phyloP scores from a whole-genome alignment of 169 alveolate genomes.

The Cryptosporidium ryanae region DNA sequence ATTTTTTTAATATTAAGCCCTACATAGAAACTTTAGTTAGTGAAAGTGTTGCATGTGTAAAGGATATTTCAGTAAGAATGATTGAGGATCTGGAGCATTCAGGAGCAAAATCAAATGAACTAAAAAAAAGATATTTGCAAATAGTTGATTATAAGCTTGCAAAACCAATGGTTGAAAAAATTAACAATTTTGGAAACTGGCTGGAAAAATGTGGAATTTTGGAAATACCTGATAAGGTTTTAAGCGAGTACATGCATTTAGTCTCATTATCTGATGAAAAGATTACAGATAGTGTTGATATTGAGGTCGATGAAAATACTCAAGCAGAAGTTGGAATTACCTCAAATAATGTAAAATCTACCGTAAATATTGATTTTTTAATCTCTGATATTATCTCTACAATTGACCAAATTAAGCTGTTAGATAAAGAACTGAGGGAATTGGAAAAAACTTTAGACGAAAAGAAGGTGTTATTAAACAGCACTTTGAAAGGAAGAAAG shows the following conservation, averaged over 20 bases:
- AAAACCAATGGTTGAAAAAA: slow-evolving; percentile 11
- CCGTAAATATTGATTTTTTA: slow-evolving; percentile 21
- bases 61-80: slow-evolving; percentile 39
- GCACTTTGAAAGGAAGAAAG: not conserved
- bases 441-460: slow-evolving; percentile 8
- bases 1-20: slow-evolving; percentile 27
- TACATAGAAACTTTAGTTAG: slow-evolving; percentile 11
- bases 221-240: slow-evolving; percentile 35
- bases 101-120: not conserved
- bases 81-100: slow-evolving; percentile 2
- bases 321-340: not conserved
- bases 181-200: slow-evolving; percentile 24
- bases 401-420: not conserved
- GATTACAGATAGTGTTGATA: not conserved
- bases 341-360: not conserved
- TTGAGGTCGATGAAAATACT: not conserved
- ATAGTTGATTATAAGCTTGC: slow-evolving; percentile 37
- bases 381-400: slow-evolving; percentile 26
- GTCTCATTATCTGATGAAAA: slow-evolving; percentile 5
- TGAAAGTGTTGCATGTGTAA: slow-evolving; percentile 21
- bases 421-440: not conserved
- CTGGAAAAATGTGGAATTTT: slow-evolving; percentile 35
- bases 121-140: slow-evolving; percentile 9
- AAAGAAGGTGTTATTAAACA: slow-evolving; percentile 1
- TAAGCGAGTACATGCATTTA: slow-evolving; percentile 29